These are phyloP conservation scores for Tulasnella sp. DNA, from an alignment of 768 basidiomycete species.

Conservation along the genomic window DNA sequence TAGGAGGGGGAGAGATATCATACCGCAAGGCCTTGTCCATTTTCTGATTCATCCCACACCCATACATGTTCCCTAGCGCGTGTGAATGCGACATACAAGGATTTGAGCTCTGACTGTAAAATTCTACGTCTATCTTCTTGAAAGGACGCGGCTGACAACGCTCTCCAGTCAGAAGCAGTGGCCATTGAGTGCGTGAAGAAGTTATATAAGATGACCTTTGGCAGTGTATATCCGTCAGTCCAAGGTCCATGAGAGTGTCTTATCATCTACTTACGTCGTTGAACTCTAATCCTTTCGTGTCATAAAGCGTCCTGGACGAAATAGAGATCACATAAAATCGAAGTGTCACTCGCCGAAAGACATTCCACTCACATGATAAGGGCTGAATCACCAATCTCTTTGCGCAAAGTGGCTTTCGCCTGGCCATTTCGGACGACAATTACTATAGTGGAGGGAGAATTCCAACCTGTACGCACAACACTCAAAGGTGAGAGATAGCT, in stretches of 20 bases:
- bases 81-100: conserved; percentile 15
- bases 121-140: conserved; percentile 2
- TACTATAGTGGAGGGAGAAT: conserved; percentile 42
- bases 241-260: neutral
- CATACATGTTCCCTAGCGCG: conserved; percentile 13
- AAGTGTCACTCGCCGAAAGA: neutral
- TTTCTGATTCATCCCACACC: conserved; percentile 13
- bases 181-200: conserved; percentile 58
- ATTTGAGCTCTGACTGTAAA: conserved; percentile 12
- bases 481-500: no score
- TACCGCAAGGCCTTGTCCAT: conserved; percentile 4
- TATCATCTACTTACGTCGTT: conserved; percentile 37
- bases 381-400: conserved; percentile 39
- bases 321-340: neutral
- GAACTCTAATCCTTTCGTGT: conserved; percentile 59
- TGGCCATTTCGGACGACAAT: conserved; percentile 56
- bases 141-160: conserved; percentile 30
- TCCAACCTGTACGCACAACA: no score
- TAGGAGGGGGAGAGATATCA: neutral
- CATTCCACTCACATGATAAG: conserved; percentile 26
- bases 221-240: neutral
- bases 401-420: conserved; percentile 37
- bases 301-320: conserved; percentile 36
- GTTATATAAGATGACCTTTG: conserved; percentile 62
- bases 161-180: conserved; percentile 46